These are phyloP conservation scores for Exophiala sp. DNA, from an alignment of 2,329 filamentous ascomycete species.

Conservation along the genomic window DNA sequence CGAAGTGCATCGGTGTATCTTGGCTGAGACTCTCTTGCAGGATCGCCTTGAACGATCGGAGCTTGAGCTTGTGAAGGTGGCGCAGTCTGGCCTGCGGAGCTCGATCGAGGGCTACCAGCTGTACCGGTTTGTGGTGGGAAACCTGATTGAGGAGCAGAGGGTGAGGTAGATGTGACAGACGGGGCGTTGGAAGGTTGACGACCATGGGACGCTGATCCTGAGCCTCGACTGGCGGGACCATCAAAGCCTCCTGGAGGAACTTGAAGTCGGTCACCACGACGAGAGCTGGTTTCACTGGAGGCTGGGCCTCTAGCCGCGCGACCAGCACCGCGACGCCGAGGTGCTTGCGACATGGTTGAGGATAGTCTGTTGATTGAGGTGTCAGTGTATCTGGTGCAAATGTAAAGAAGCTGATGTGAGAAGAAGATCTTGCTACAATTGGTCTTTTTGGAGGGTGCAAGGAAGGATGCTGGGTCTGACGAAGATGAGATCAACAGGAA, in stretches of 20 bases:
- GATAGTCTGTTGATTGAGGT: conserved; percentile 1
- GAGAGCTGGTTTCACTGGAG: conserved; percentile 28
- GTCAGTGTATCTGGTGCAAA: conserved; percentile 6
- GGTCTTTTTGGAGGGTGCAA: no score
- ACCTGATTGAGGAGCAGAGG: conserved; percentile 10
- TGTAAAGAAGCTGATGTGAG: not conserved
- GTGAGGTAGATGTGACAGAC: conserved; percentile 11
- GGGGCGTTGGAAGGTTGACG: conserved; percentile 16
- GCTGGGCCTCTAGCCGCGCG: conserved; percentile 28
- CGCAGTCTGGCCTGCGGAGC: conserved; percentile 10
- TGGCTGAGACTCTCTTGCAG: conserved; percentile 21
- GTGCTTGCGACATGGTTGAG: conserved; percentile 24
- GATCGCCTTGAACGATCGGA: conserved; percentile 17
- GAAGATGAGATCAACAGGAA: no score
- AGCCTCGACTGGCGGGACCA: conserved; percentile 28
- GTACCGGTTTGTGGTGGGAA: conserved; percentile 5
- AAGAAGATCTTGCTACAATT: not conserved
- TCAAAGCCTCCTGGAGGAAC: conserved; percentile 23
- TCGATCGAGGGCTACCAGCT: conserved; percentile 9
- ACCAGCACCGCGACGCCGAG: conserved; percentile 25
- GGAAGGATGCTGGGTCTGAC: no score
- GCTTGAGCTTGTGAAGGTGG: conserved; percentile 4
- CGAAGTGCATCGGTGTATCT: conserved; percentile 25
- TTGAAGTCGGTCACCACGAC: conserved; percentile 18
- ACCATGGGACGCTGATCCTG: conserved; percentile 22